Percentiles rank a stretch among this genome's conserved stretches.
These are phyloP conservation scores for Entomortierella parvispora DNA, from an alignment of 192 early-diverging fungal species.

Conservation along the genomic window DNA sequence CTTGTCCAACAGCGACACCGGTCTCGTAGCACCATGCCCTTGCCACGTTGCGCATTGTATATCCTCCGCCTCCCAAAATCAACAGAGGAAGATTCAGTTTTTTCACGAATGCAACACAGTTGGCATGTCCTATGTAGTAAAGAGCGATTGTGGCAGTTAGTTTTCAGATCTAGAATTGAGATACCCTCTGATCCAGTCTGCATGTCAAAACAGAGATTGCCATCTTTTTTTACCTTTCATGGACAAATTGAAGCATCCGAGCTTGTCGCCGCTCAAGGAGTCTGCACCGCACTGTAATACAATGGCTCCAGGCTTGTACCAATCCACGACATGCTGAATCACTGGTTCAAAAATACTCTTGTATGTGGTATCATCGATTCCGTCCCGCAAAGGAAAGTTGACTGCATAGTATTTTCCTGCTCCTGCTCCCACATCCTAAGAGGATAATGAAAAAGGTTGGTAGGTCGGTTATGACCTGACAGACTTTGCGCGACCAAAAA, in stretches of 20 bases:
- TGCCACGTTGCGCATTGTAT: conserved; percentile 96
- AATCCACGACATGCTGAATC: conserved; percentile 85
- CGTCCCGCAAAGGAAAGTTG: conserved; percentile 95
- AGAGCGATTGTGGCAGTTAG: no score
- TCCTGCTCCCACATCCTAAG: conserved; percentile 89
- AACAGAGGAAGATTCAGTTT: conserved; percentile 91
- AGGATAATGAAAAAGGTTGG: neutral
- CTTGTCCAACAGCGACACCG: conserved; percentile 77
- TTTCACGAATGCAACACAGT: conserved; percentile 94
- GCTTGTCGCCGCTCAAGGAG: conserved; percentile 90
- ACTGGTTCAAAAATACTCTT: conserved; percentile 89
- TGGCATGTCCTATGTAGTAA: conserved; percentile 81
- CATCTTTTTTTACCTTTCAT: conserved; percentile 68
- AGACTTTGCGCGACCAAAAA: no score
- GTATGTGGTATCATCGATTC: conserved; percentile 93
- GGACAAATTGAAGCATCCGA: conserved; percentile 95
- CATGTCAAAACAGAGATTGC: neutral
- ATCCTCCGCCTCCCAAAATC: conserved; percentile 96
- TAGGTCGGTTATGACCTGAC: neutral
- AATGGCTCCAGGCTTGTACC: conserved; percentile 90
- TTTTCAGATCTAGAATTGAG: no score
- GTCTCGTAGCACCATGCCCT: conserved; percentile 98
- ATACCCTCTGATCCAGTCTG: conserved; percentile 80
- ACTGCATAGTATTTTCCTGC: conserved; percentile 93
- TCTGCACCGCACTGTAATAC: conserved; percentile 98